Conservation (phyloP, 2,329 filamentous ascomycete genomes). For the Ilyonectria sp. region DNA sequence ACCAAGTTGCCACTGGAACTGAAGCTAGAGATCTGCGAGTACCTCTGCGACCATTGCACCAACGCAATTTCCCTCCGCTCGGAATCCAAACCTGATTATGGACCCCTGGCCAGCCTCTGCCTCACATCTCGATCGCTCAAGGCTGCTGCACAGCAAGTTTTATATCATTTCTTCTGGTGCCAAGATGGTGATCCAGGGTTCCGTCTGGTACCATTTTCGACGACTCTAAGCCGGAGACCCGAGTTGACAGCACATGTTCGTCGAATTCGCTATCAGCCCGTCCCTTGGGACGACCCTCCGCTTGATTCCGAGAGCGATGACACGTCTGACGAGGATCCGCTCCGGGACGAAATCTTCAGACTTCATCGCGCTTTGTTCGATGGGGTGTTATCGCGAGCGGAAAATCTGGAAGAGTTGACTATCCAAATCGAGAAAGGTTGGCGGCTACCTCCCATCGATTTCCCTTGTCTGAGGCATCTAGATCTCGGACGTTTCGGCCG, state of each 20-base stretch:
- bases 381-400: too few species aligned
- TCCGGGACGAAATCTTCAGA: too few species aligned
- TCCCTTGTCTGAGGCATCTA: too few species aligned
- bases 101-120: conserved; percentile 9
- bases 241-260: neutral
- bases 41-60: conserved; percentile 15
- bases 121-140: conserved; percentile 5
- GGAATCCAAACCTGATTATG: neutral
- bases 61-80: neutral
- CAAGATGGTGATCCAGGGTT: neutral
- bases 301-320: too few species aligned
- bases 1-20: neutral
- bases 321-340: too few species aligned
- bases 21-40: conserved; percentile 57
- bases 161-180: neutral
- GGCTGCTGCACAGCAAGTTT: neutral
- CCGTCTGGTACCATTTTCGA: neutral
- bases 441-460: too few species aligned
- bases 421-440: too few species aligned
- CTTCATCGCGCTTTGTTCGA: too few species aligned
- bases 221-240: neutral
- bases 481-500: too few species aligned
- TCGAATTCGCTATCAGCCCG: neutral
- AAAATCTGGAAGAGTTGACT: too few species aligned
- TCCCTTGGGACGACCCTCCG: too few species aligned